Evolutionary conservation across 2,329 filamentous ascomycete genomes (phyloP).

Genomic region (Ceratocystis eucalypticola): DNA sequence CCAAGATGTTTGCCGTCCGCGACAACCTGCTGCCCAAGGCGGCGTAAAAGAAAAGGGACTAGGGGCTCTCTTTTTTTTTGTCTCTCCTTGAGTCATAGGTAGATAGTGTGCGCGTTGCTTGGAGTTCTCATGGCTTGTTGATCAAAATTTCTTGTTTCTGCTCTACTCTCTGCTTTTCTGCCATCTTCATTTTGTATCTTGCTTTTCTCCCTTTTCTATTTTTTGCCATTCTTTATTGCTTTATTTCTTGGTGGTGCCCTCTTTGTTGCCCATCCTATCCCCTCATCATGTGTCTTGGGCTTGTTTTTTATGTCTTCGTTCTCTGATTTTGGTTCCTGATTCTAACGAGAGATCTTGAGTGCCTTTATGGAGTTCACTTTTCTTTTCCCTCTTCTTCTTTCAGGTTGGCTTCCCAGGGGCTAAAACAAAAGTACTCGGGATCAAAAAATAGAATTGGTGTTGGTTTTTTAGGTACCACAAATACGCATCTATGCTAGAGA

Average conservation of each 20-base stretch:
- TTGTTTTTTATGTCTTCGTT: not conserved
- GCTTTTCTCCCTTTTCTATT: constrained; percentile 21
- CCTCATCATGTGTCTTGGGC: not conserved
- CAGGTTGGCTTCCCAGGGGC: constrained; percentile 8
- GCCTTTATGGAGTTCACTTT: not conserved
- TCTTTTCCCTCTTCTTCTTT: constrained; percentile 18
- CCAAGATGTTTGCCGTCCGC: constrained; percentile 97
- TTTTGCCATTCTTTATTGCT: constrained; percentile 17
- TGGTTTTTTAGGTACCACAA: not conserved
- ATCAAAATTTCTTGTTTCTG: constrained; percentile 20
- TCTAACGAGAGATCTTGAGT: not conserved
- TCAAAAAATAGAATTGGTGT: not conserved
- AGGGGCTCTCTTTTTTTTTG: constrained; percentile 4
- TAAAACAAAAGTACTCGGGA: constrained; percentile 2
- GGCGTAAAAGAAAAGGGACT: constrained; percentile 5
- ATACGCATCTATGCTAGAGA: not conserved
- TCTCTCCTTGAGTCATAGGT: constrained; percentile 14
- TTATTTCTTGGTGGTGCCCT: not conserved
- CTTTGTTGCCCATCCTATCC: not conserved
- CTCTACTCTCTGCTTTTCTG: constrained; percentile 25
- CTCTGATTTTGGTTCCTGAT: not conserved
- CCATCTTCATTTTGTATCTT: constrained; percentile 23
- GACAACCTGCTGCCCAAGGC: constrained; percentile 48
- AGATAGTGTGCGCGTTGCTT: constrained; percentile 13
- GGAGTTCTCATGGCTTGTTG: constrained; percentile 17